These are phyloP conservation scores for Pythium angustatum DNA, from an alignment of 352 stramenopile genomes.

Conservation along the genomic window DNA sequence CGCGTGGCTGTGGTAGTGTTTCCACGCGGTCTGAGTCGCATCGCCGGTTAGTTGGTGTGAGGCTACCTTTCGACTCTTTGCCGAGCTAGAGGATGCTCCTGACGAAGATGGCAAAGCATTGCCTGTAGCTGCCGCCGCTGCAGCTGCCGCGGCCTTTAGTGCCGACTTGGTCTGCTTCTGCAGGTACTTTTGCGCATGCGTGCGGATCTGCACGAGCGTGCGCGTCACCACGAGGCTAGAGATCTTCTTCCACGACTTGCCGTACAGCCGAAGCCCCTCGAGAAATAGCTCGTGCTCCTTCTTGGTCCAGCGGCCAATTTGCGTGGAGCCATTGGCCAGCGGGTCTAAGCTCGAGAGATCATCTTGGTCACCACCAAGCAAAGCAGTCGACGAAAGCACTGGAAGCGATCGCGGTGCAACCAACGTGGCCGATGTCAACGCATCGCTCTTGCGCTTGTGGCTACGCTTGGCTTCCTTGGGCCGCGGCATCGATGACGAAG, in stretches of 20 bases:
- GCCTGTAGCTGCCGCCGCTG: slow-evolving; percentile 20
- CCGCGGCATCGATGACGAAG: neutral
- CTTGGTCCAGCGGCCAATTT: slow-evolving; percentile 88
- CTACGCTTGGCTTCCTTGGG: slow-evolving; percentile 24
- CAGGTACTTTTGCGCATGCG: slow-evolving; percentile 97
- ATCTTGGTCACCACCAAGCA: slow-evolving; percentile 10
- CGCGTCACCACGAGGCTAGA: slow-evolving; percentile 75
- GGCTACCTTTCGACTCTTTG: slow-evolving; percentile 7
- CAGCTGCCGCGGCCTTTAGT: slow-evolving; percentile 39
- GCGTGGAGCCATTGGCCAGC: slow-evolving; percentile 21
- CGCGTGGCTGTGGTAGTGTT: neutral
- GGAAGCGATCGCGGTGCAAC: neutral
- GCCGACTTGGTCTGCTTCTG: slow-evolving; percentile 79
- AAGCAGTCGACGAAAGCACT: neutral
- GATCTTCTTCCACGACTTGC: slow-evolving; percentile 93
- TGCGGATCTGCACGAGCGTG: slow-evolving; percentile 95
- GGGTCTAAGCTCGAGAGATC: slow-evolving; percentile 10
- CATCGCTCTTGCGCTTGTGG: slow-evolving; percentile 33
- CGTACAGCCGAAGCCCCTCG: slow-evolving; percentile 80
- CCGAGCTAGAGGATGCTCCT: neutral
- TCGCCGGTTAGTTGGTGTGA: neutral
- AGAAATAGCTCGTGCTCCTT: slow-evolving; percentile 89
- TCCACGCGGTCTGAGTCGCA: neutral
- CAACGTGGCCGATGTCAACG: neutral
- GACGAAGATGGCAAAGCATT: neutral